phyloP scores from a whole-genome alignment of 148 eudicot genomes.

The Rhododendron griersonianum region DNA sequence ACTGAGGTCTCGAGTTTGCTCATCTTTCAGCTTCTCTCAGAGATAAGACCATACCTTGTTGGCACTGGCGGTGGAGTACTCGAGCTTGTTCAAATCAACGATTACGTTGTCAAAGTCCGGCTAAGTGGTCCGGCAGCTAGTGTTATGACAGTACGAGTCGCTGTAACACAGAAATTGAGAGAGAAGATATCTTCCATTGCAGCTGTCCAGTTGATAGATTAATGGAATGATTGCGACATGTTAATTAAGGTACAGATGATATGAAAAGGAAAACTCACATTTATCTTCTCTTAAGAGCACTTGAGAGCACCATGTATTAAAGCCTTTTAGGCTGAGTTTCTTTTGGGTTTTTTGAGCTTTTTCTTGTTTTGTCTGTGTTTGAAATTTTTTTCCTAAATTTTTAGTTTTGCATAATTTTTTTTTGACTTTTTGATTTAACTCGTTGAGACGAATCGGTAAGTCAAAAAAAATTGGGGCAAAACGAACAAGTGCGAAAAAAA shows the following conservation, averaged over 20 bases:
- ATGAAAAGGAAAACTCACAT: constrained; percentile 23
- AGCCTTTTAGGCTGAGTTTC: too few relatives aligned
- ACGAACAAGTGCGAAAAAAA: too few relatives aligned
- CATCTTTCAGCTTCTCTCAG: constrained; percentile 58
- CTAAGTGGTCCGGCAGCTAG: constrained; percentile 86
- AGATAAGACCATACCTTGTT: constrained; percentile 82
- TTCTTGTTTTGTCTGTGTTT: too few relatives aligned
- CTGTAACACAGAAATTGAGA: constrained; percentile 81
- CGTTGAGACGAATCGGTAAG: too few relatives aligned
- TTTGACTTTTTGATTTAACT: too few relatives aligned
- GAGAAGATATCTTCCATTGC: constrained; percentile 82
- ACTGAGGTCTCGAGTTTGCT: neutral
- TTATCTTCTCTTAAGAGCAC: constrained; percentile 15
- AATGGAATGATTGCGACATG: neutral
- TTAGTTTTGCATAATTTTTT: too few relatives aligned
- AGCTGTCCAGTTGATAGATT: constrained; percentile 80
- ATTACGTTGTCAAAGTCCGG: constrained; percentile 60
- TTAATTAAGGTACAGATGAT: constrained; percentile 13
- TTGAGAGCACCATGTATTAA: neutral
- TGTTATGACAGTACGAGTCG: constrained; percentile 94
- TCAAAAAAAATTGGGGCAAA: too few relatives aligned
- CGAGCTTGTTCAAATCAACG: constrained; percentile 62
- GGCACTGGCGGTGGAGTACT: constrained; percentile 96
- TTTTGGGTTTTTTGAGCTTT: too few relatives aligned
- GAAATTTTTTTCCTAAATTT: too few relatives aligned